Evolutionary conservation across 2,329 filamentous ascomycete genomes (phyloP).

Genomic region (Colletotrichum spinosum): DNA sequence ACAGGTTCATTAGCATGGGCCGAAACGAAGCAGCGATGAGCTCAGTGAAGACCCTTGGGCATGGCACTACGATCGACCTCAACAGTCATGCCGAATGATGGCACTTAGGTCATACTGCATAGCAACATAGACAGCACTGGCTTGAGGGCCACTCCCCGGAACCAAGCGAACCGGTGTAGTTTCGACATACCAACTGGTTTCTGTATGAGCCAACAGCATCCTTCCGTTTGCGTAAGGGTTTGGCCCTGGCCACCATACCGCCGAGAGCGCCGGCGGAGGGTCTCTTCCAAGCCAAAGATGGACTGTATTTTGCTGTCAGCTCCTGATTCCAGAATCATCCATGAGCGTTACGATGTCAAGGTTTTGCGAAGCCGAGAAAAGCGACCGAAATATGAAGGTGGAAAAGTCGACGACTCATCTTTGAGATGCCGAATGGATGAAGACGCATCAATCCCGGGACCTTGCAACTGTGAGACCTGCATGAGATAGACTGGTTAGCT

Average conservation of each 20-base stretch:
- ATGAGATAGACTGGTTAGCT: slow-evolving; percentile 38
- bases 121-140: slow-evolving; percentile 9
- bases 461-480: slow-evolving; percentile 38
- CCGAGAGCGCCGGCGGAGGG: slow-evolving; percentile 1
- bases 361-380: slow-evolving; percentile 1
- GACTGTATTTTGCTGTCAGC: not conserved
- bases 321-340: not conserved
- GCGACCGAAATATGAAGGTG: slow-evolving; percentile 12
- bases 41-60: not conserved
- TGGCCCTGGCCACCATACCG: slow-evolving; percentile 22
- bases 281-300: slow-evolving; percentile 1
- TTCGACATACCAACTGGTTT: slow-evolving; percentile 10
- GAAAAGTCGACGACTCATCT: slow-evolving; percentile 32
- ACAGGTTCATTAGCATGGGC: too few relatives aligned
- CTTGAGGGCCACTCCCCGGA: not conserved
- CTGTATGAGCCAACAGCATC: slow-evolving; percentile 3
- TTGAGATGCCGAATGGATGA: slow-evolving; percentile 28
- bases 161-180: slow-evolving; percentile 7
- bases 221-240: slow-evolving; percentile 25
- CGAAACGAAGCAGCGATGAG: not conserved
- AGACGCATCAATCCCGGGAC: slow-evolving; percentile 32
- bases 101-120: slow-evolving; percentile 33
- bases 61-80: slow-evolving; percentile 22
- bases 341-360: not conserved
- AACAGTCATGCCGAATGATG: slow-evolving; percentile 32